Base-by-base conservation (phyloP, 164 flowering plant genomes). In the Tetracentron sinense region DNA sequence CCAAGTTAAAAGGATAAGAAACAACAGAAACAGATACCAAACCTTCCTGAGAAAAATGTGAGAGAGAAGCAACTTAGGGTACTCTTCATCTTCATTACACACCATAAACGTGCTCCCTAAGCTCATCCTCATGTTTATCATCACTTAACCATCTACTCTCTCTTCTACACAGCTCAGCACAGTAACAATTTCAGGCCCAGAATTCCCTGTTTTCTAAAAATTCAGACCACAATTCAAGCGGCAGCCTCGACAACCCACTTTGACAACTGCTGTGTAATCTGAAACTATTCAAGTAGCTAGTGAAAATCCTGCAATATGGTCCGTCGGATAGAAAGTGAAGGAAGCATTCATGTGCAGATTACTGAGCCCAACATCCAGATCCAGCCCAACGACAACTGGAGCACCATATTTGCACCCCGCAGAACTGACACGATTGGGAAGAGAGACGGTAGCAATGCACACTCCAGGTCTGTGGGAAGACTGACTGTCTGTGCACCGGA, bases 401-500 rank as follows among this genome's bases (percentile, higher is more conserved):
- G 68, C 54, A 78, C 79, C 44, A 72, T 77, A 8, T 77, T 80
- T 47, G 82, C 70, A 56, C 82, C 85, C 11, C 75, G 60, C 44
- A 68, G 63, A 64, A 7, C 54, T 11, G 58, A 64, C 66, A 62
- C 73, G 30, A 54, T 60, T 1, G 80, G 71, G 65, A 76, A 73
- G 53, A 62, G 72, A 56, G 83, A 81, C 17, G 77, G 86, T 66
- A 75, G 78, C 78, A 68, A 54, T 42, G 54, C 66, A 15, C 62
- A 57, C n/a, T 65, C 74, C 16, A 57, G 46, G 55, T 57, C 66
- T 42, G n/a, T n/a, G n/a, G n/a, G n/a, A n/a, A n/a, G n/a, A n/a
- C n/a, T n/a, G n/a, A n/a, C n/a, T n/a, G 71, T 73, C 8, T 65
- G 61, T 11, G 98, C 89, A 19, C 99, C 99, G 1, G 99, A 94